phyloP scores from a whole-genome alignment of 768 basidiomycete species.

The Phallus indusiatus region DNA sequence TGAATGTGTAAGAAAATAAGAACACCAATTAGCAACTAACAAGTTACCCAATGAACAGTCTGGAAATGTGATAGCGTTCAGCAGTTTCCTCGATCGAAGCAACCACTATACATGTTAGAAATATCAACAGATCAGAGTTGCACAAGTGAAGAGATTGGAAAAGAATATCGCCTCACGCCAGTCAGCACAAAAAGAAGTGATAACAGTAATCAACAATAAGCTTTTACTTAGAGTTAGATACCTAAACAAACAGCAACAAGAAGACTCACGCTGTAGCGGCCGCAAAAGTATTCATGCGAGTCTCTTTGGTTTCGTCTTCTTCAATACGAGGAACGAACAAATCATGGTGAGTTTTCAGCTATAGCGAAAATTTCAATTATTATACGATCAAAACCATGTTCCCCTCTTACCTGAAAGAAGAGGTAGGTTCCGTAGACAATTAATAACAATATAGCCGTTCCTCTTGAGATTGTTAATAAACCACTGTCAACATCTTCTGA shows the following conservation, averaged over 20 bases:
- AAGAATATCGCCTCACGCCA: conserved; percentile 40
- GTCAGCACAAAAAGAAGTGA: conserved; percentile 87
- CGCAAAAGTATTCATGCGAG: conserved; percentile 62
- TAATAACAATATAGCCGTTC: conserved; percentile 69
- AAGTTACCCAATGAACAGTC: conserved; percentile 57
- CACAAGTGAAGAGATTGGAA: not conserved
- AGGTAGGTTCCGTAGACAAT: conserved; percentile 66
- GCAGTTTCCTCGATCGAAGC: conserved; percentile 91
- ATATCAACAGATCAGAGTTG: not conserved
- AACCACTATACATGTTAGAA: conserved; percentile 44
- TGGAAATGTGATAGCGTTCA: conserved; percentile 67
- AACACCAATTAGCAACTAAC: not conserved
- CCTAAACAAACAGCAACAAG: not conserved
- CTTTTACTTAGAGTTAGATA: conserved; percentile 23
- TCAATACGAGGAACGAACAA: conserved; percentile 45
- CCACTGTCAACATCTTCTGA: conserved; percentile 29
- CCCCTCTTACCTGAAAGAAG: conserved; percentile 53
- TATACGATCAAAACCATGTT: not conserved
- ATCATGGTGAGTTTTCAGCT: conserved; percentile 65
- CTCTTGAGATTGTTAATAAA: conserved; percentile 66
- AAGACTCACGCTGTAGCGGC: conserved; percentile 43
- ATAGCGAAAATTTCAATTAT: not conserved
- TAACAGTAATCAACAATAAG: conserved; percentile 62
- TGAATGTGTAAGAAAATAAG: not conserved
- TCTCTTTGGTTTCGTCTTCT: conserved; percentile 27